Evolutionary conservation across 768 basidiomycete genomes (phyloP).

Genomic region (Leccinum pellstonianum): DNA sequence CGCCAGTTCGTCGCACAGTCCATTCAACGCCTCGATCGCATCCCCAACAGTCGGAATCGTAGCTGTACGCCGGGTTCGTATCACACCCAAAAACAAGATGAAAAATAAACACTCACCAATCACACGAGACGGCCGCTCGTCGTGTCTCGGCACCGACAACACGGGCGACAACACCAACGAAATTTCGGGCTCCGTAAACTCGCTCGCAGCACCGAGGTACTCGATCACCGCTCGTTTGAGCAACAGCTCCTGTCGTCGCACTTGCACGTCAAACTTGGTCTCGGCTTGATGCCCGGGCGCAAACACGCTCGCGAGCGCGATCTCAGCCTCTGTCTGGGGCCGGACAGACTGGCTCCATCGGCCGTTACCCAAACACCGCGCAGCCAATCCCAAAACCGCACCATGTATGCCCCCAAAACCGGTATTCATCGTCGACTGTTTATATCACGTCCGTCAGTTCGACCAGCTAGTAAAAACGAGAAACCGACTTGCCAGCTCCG

Average conservation of each 20-base stretch:
- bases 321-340: conserved; percentile 68
- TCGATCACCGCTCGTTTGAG: conserved; percentile 61
- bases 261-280: conserved; percentile 58
- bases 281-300: conserved; percentile 55
- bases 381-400: conserved; percentile 72
- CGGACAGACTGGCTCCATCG: conserved; percentile 55
- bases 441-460: neutral
- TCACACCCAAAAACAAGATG: neutral
- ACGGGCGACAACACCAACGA: conserved; percentile 69
- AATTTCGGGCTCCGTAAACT: conserved; percentile 79
- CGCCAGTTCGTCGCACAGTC: conserved; percentile 59
- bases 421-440: conserved; percentile 54
- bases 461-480: neutral
- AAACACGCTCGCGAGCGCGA: conserved; percentile 48
- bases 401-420: conserved; percentile 87
- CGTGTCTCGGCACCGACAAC: conserved; percentile 52
- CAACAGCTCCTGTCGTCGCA: conserved; percentile 53
- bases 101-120: conserved; percentile 43
- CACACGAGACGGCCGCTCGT: conserved; percentile 57
- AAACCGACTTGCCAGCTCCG: conserved; percentile 65
- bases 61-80: conserved; percentile 38
- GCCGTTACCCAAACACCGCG: conserved; percentile 62
- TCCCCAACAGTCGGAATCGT: conserved; percentile 78
- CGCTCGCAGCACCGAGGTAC: conserved; percentile 70
- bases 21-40: conserved; percentile 62